These are phyloP conservation scores for Parachaetomium inaequale DNA, from an alignment of 495 filamentous ascomycete genomes.

Conservation along the genomic window DNA sequence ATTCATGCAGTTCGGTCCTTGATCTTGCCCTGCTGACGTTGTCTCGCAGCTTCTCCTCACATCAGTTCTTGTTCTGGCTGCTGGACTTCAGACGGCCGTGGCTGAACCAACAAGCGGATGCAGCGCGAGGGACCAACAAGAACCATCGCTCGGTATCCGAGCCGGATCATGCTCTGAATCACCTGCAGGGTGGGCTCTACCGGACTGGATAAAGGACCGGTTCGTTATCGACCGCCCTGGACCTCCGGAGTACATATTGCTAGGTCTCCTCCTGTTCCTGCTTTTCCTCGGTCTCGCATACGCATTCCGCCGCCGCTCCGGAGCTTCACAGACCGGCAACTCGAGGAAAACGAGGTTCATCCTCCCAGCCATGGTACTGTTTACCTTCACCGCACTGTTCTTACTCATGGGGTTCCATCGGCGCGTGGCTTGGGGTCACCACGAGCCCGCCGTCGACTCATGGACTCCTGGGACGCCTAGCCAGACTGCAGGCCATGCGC, in stretches of 20 bases:
- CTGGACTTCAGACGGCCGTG: background rate
- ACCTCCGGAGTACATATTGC: background rate
- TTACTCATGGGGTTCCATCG: slow-evolving; percentile 16
- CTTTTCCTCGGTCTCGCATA: slow-evolving; percentile 2
- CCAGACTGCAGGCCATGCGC: background rate
- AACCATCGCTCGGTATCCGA: background rate
- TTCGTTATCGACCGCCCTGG: background rate
- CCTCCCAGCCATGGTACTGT: slow-evolving; percentile 23
- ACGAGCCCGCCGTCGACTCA: background rate
- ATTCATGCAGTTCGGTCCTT: no score
- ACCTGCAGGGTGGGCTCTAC: background rate
- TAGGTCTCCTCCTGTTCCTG: slow-evolving; percentile 1
- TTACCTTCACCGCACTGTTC: slow-evolving; percentile 19
- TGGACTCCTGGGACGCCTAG: background rate
- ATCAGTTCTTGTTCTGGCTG: background rate
- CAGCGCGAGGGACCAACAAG: background rate
- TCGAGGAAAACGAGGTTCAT: background rate
- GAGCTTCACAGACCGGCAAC: background rate
- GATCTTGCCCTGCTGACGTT: no score
- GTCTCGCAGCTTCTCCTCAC: background rate
- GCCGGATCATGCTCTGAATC: background rate
- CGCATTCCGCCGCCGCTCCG: background rate
- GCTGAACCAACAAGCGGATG: background rate
- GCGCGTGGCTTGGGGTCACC: background rate
- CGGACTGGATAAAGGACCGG: background rate